Conservation (phyloP, 2,329 filamentous ascomycete species). For the Stenocarpella maydis region DNA sequence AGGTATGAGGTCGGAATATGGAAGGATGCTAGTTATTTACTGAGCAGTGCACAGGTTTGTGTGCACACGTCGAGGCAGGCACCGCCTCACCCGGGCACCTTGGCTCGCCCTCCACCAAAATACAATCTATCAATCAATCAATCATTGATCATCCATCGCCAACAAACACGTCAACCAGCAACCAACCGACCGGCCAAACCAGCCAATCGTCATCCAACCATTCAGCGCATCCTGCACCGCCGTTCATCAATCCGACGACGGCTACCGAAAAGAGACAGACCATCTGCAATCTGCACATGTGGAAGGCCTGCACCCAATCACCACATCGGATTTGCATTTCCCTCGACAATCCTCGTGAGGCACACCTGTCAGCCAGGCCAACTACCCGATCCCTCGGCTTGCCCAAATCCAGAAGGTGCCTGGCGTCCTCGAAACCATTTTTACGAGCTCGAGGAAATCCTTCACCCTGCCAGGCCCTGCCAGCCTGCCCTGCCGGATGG, state of each 20-base stretch:
- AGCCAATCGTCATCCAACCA: no score
- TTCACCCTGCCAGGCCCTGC: neutral
- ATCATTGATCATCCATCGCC: no score
- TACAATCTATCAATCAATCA: no score
- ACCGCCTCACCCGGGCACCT: no score
- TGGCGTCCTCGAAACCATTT: neutral
- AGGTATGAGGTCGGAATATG: neutral
- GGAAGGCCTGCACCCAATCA: no score
- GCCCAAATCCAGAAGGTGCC: slow-evolving; percentile 22
- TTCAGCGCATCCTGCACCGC: no score
- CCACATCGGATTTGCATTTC: neutral
- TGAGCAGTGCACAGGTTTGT: neutral
- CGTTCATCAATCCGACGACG: neutral
- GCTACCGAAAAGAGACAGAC: neutral
- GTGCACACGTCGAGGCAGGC: no score
- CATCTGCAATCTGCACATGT: neutral
- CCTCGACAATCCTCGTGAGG: slow-evolving; percentile 5
- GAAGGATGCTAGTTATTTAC: neutral
- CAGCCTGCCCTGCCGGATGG: neutral
- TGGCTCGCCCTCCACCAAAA: no score
- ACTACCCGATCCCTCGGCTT: slow-evolving; percentile 16
- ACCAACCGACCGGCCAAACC: no score
- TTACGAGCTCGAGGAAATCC: no score
- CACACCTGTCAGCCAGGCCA: slow-evolving; percentile 23
- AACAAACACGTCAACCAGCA: no score